Evolutionary conservation across 441 rosid species (phyloP).

Genomic region (Syzygium syzygioides): DNA sequence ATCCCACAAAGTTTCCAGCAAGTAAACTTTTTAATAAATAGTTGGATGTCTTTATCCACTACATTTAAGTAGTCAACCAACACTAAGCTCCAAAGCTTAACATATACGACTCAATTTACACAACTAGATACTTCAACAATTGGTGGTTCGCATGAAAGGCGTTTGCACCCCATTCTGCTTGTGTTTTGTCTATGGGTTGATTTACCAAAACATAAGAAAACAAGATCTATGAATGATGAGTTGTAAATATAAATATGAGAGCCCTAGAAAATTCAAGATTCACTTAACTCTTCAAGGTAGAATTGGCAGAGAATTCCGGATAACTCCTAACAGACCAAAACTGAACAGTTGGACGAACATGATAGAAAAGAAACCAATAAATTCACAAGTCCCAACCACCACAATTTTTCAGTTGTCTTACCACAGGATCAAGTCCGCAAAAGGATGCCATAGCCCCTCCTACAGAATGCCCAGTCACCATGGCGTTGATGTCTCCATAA

Average conservation of each 20-base stretch:
- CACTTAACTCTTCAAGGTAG: background rate
- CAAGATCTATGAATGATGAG: background rate
- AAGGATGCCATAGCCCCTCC: conserved; percentile 89
- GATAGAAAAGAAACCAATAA: background rate
- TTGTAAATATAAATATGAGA: background rate
- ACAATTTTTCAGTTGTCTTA: background rate
- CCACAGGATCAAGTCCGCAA: conserved; percentile 27
- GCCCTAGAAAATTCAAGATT: background rate
- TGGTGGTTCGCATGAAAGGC: background rate
- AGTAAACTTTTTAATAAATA: background rate
- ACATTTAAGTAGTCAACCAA: background rate
- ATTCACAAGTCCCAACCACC: background rate
- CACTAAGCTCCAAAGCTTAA: background rate
- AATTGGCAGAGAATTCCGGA: background rate
- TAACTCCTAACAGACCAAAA: background rate
- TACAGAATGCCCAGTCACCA: conserved; percentile 73
- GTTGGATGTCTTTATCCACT: background rate
- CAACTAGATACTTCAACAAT: background rate
- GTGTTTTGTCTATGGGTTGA: background rate
- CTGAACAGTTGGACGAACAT: background rate
- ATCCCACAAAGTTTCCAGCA: background rate
- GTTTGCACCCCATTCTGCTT: background rate
- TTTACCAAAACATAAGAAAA: background rate
- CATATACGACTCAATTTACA: background rate
- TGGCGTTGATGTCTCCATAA: no score